Evolutionary conservation across 768 basidiomycete genomes (phyloP), one percentile per base, ranked within the genome.

Genomic region (Kwoniella dendrophila): DNA sequence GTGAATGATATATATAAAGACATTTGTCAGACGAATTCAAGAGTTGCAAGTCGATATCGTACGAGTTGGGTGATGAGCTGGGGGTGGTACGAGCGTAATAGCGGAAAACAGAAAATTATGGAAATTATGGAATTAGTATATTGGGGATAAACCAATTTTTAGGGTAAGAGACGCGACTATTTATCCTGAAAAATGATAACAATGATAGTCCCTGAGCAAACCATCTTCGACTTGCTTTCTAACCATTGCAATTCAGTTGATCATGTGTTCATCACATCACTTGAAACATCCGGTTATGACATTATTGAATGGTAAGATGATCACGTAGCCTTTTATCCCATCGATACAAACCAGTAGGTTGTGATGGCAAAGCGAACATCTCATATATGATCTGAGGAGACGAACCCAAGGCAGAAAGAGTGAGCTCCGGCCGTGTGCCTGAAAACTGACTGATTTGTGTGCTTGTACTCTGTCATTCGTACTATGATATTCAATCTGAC

Each of bases 121-220:
- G 24, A 30, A 49, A 49, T 29, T 29, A 32, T 29, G 29, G 49
- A 30, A 51, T 33, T 32, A 51, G n/a, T n/a, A n/a, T n/a, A n/a
- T n/a, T 51, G 49, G 32, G 32, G 29, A 48, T 10, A 48, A 29
- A 48, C 3, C 20, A 18, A 51, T 16, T 36, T 16, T 36, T 26
- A 51, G 29, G 49, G 49, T 20, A 22, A 51, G 22, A 51, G 49
- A 51, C 49, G 49, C 49, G 49, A 48, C 45, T 51, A 51, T 51
- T 51, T 51, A 51, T 51, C 29, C 47, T 45, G 44, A 45, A 10
- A 11, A 3, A 45, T 45, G 11, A n/a, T 45, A 7, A 36, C 16
- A 36, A 45, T 24, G 22, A 22, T 18, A 45, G 16, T 45, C 11
- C 16, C 22, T n/a, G 16, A n/a, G 11, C 22, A 45, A 45, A 16